Conservation (phyloP, 805 yeast genomes). For the Saturnispora ahearnii region DNA sequence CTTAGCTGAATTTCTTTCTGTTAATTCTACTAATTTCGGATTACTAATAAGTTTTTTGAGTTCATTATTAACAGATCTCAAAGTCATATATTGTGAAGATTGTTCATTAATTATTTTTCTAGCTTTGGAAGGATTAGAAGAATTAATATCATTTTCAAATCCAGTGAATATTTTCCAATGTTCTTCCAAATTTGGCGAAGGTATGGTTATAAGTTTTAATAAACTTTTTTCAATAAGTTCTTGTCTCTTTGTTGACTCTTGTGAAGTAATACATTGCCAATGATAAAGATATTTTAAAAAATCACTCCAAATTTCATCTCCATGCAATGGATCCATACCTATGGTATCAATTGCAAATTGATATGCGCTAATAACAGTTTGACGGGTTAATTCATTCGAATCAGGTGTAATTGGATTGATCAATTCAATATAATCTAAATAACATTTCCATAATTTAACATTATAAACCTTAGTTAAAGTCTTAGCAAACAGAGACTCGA, state of each 20-base stretch:
- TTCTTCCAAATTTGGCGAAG: slow-evolving; percentile 63
- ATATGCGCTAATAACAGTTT: slow-evolving; percentile 68
- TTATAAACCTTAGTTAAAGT: slow-evolving; percentile 55
- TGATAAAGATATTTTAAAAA: slow-evolving; percentile 69
- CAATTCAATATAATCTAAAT: slow-evolving; percentile 68
- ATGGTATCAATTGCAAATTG: slow-evolving; percentile 72
- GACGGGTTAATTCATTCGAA: slow-evolving; percentile 75
- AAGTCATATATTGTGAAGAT: slow-evolving; percentile 78
- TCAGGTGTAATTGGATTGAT: slow-evolving; percentile 54
- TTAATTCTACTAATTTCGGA: slow-evolving; percentile 11
- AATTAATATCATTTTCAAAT: slow-evolving; percentile 65
- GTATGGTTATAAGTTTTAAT: slow-evolving; percentile 62
- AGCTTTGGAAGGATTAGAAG: slow-evolving; percentile 43
- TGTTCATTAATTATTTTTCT: slow-evolving; percentile 76
- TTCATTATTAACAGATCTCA: slow-evolving; percentile 69
- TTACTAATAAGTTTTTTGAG: slow-evolving; percentile 45
- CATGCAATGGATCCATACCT: slow-evolving; percentile 60
- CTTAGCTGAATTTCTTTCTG: slow-evolving; percentile 16
- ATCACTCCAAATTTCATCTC: slow-evolving; percentile 71
- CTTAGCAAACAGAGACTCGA: slow-evolving; percentile 56
- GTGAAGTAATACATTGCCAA: slow-evolving; percentile 70
- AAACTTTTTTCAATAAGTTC: slow-evolving; percentile 70
- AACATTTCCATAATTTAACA: slow-evolving; percentile 66
- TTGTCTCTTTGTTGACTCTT: slow-evolving; percentile 78
- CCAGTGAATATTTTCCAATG: slow-evolving; percentile 73